Conservation (phyloP, 208 protist genomes). For the Trypanosoma lewisi region DNA sequence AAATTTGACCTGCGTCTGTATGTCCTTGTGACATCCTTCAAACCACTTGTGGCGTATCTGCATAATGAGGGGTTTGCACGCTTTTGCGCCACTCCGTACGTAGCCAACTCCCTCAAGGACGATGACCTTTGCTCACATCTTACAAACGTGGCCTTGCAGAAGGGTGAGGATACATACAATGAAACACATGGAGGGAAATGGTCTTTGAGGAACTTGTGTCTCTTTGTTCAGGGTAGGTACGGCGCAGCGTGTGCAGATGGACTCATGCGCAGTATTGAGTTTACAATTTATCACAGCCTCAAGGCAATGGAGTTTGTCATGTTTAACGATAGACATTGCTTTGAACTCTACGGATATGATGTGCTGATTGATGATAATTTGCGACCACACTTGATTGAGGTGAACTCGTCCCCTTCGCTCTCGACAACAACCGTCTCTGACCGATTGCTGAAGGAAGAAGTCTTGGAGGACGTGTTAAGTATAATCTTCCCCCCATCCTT, state of each 20-base stretch:
- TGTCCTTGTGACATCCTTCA: slow-evolving; percentile 93
- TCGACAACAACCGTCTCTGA: slow-evolving; percentile 82
- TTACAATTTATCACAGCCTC: slow-evolving; percentile 92
- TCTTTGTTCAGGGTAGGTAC: slow-evolving; percentile 81
- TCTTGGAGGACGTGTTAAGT: slow-evolving; percentile 78
- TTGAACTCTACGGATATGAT: slow-evolving; percentile 98
- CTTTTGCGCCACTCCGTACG: slow-evolving; percentile 94
- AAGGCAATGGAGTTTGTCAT: slow-evolving; percentile 89
- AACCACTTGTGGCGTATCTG: slow-evolving; percentile 92
- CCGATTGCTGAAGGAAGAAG: slow-evolving; percentile 79
- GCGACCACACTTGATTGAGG: slow-evolving; percentile 96
- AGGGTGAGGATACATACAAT: slow-evolving; percentile 93
- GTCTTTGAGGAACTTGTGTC: slow-evolving; percentile 80
- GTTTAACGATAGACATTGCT: slow-evolving; percentile 95
- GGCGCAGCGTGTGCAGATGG: slow-evolving; percentile 67
- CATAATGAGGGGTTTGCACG: slow-evolving; percentile 91
- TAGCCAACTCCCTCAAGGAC: slow-evolving; percentile 42
- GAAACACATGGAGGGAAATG: slow-evolving; percentile 94
- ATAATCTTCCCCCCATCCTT: slow-evolving; percentile 82
- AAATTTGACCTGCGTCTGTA: slow-evolving; percentile 99
- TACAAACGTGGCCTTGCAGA: slow-evolving; percentile 97
- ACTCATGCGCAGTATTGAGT: slow-evolving; percentile 88
- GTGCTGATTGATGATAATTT: slow-evolving; percentile 95
- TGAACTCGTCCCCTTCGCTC: slow-evolving; percentile 93
- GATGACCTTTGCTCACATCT: slow-evolving; percentile 83